phyloP scores from a whole-genome alignment of 306 rosid genomes.

The Amphicarpaea edgeworthii region DNA sequence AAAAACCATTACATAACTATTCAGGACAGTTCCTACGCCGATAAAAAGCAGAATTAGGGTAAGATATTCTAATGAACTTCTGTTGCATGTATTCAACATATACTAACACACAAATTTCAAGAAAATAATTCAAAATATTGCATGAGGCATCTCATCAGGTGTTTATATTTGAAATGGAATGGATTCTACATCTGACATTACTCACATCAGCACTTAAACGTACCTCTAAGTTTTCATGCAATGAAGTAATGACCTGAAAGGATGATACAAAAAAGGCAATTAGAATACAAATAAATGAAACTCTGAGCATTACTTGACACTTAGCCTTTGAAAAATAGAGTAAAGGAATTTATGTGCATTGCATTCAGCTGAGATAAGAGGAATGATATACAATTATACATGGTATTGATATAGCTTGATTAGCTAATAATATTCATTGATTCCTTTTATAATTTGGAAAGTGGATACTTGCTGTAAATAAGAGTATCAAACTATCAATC shows the following conservation, averaged over 20 bases:
- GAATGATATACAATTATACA: slow-evolving; percentile 10
- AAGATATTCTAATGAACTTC: slow-evolving; percentile 22
- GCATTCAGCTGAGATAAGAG: slow-evolving; percentile 25
- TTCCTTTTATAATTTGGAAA: slow-evolving; percentile 1
- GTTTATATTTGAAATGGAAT: slow-evolving; percentile 15
- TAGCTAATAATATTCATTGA: not conserved
- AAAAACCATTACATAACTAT: slow-evolving; percentile 11
- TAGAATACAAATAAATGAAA: slow-evolving; percentile 35
- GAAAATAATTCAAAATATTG: slow-evolving; percentile 23
- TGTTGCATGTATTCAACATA: slow-evolving; percentile 13
- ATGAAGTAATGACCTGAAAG: slow-evolving; percentile 78
- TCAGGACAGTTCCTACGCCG: not conserved
- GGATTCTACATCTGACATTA: slow-evolving; percentile 19
- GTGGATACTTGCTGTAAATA: slow-evolving; percentile 6
- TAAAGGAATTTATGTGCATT: slow-evolving; percentile 4
- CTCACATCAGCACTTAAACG: slow-evolving; percentile 4
- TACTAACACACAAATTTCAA: slow-evolving; percentile 26
- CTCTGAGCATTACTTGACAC: slow-evolving; percentile 6
- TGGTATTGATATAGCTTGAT: slow-evolving; percentile 1
- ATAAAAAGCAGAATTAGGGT: slow-evolving; percentile 3
- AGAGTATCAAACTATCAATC: slow-evolving; percentile 3
- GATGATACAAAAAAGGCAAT: slow-evolving; percentile 24
- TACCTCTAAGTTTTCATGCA: slow-evolving; percentile 87
- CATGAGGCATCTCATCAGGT: slow-evolving; percentile 13
- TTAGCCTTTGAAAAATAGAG: slow-evolving; percentile 6